A percentile compares a stretch with the other conserved stretches of the same genome.
Evolutionary conservation across 2,329 filamentous ascomycete genomes (phyloP).

Genomic region (Colletotrichum spaethianum): DNA sequence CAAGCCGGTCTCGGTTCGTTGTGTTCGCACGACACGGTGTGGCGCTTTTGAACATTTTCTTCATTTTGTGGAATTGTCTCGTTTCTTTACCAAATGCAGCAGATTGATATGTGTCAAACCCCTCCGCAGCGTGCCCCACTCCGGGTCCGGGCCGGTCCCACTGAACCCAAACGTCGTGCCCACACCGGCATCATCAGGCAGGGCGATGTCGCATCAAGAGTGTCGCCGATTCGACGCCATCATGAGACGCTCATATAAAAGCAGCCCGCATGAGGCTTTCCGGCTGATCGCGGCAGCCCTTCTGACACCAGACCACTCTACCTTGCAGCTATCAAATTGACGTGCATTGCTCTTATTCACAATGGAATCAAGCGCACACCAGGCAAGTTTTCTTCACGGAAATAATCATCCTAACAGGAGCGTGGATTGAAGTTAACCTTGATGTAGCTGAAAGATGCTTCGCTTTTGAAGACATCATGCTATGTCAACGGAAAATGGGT

Average conservation of each 20-base stretch:
- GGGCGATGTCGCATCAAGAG: conserved; percentile 6
- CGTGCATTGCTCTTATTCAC: conserved; percentile 18
- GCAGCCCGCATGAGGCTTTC: neutral
- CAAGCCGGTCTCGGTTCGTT: conserved; percentile 11
- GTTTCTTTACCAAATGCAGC: conserved; percentile 20
- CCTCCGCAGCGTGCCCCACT: conserved; percentile 14
- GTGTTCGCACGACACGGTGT: neutral
- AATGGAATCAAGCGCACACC: conserved; percentile 29
- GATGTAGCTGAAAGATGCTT: conserved; percentile 70
- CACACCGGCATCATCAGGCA: conserved; percentile 33
- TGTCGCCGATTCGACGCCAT: conserved; percentile 22
- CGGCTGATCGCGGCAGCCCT: neutral
- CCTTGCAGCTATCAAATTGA: conserved; percentile 9
- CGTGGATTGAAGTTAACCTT: neutral
- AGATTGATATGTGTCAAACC: conserved; percentile 35
- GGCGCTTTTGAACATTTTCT: neutral
- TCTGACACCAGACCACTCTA: conserved; percentile 12
- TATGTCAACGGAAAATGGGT: conserved; percentile 87
- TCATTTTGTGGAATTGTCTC: conserved; percentile 18
- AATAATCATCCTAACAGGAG: neutral
- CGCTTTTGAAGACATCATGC: conserved; percentile 77
- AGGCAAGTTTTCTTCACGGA: neutral
- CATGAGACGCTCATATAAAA: conserved; percentile 31
- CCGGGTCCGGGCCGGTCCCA: conserved; percentile 39
- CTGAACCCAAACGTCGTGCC: conserved; percentile 3